Conservation (phyloP, 2,329 filamentous ascomycete genomes). For the Alternaria sp. region DNA sequence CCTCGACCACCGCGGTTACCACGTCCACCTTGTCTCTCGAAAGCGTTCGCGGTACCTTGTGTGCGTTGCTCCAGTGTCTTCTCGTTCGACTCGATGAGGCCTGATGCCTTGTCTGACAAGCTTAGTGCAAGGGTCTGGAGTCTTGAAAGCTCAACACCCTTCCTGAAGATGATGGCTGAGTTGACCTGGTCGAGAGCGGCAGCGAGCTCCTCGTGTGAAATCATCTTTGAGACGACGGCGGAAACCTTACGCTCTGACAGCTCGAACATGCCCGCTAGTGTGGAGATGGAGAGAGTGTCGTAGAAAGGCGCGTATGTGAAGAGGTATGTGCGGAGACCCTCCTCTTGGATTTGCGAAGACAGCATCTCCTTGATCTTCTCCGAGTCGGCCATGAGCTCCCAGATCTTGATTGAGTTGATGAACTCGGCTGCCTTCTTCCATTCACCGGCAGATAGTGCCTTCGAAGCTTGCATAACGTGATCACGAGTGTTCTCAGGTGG, state of each 20-base stretch:
- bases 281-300: constrained; percentile 88
- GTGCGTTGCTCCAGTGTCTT: constrained; percentile 96
- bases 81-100: constrained; percentile 96
- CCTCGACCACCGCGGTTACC: constrained; percentile 73
- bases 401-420: constrained; percentile 99
- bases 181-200: constrained; percentile 98
- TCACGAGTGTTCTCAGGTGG: constrained; percentile 98
- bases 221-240: constrained; percentile 99
- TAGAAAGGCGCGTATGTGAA: constrained; percentile 99
- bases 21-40: constrained; percentile 87
- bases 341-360: constrained; percentile 96
- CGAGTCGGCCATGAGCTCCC: constrained; percentile 93
- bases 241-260: constrained; percentile 87
- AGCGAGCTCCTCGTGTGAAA: constrained; percentile 96
- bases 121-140: constrained; percentile 95
- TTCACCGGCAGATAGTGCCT: constrained; percentile 93
- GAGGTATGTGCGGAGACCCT: constrained; percentile 96
- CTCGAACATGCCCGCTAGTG: constrained; percentile 94
- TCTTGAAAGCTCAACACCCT: constrained; percentile 96
- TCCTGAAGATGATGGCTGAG: constrained; percentile 96
- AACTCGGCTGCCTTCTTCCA: constrained; percentile 97
- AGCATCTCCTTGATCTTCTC: constrained; percentile 98
- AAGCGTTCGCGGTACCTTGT: constrained; percentile 92
- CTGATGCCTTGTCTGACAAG: constrained; percentile 93
- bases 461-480: constrained; percentile 98